Evolutionary conservation across 2,329 filamentous ascomycete species (phyloP).

Genomic region (Pseudogymnoascus sp.): DNA sequence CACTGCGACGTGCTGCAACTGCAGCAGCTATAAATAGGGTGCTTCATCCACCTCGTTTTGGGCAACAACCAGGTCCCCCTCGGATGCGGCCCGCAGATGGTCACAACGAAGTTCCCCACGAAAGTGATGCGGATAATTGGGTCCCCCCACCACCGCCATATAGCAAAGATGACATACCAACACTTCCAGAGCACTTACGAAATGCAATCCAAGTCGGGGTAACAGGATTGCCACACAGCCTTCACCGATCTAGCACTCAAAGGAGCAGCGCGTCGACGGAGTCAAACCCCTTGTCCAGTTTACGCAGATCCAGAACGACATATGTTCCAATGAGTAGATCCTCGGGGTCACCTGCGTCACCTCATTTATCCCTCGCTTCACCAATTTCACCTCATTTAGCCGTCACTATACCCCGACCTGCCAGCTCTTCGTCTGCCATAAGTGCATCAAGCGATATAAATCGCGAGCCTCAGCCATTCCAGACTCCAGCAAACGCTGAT

Average conservation of each 20-base stretch:
- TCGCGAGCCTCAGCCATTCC: not conserved
- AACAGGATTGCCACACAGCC: slow-evolving; percentile 21
- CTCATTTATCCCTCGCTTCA: not conserved
- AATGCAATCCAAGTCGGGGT: slow-evolving; percentile 29
- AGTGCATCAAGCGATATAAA: slow-evolving; percentile 1
- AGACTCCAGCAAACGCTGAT: slow-evolving; percentile 8
- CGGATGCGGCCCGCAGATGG: slow-evolving; percentile 65
- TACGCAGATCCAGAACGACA: not conserved
- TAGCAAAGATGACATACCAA: slow-evolving; percentile 48
- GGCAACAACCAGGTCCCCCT: slow-evolving; percentile 43
- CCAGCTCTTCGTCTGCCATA: not conserved
- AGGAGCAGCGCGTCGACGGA: slow-evolving; percentile 14
- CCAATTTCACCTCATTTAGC: not conserved
- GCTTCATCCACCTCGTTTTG: slow-evolving; percentile 53
- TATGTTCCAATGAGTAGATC: slow-evolving; percentile 8
- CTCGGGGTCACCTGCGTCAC: not conserved
- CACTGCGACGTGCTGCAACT: slow-evolving; percentile 65
- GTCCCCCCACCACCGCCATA: slow-evolving; percentile 80
- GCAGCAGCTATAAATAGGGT: slow-evolving; percentile 70
- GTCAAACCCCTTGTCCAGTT: not conserved
- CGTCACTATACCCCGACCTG: not conserved
- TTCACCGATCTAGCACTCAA: slow-evolving; percentile 27
- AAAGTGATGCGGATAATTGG: slow-evolving; percentile 86
- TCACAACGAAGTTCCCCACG: slow-evolving; percentile 68
- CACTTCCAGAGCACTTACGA: slow-evolving; percentile 31